Conservation (phyloP, 2,329 filamentous ascomycete genomes). For the Aspergillus sp. region DNA sequence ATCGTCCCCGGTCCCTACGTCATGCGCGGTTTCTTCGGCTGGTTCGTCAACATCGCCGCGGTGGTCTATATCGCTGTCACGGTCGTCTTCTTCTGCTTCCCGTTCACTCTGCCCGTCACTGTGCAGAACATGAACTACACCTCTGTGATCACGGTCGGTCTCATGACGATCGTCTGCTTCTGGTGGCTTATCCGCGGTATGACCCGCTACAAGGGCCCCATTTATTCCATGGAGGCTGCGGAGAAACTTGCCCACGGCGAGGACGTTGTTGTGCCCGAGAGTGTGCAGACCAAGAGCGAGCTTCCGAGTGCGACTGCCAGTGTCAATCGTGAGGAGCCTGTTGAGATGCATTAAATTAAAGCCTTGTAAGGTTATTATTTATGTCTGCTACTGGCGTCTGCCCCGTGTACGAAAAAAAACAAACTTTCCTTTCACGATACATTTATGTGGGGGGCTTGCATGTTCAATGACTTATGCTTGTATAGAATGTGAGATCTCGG, state of each 20-base stretch:
- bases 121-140: slow-evolving; percentile 53
- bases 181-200: slow-evolving; percentile 26
- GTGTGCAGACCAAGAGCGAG: background rate
- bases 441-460: too few relatives aligned
- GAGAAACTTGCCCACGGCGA: slow-evolving; percentile 45
- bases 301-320: too few relatives aligned
- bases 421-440: too few relatives aligned
- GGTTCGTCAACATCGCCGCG: slow-evolving; percentile 50
- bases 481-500: too few relatives aligned
- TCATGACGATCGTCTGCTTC: slow-evolving; percentile 26
- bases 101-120: background rate
- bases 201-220: slow-evolving; percentile 35
- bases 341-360: too few relatives aligned
- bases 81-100: slow-evolving; percentile 11
- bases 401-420: too few relatives aligned
- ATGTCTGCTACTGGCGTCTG: too few relatives aligned
- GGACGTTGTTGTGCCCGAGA: background rate
- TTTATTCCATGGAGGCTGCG: slow-evolving; percentile 52
- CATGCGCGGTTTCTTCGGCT: slow-evolving; percentile 43
- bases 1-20: slow-evolving; percentile 58
- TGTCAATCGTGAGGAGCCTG: too few relatives aligned
- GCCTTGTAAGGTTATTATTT: too few relatives aligned
- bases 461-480: too few relatives aligned
- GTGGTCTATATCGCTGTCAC: slow-evolving; percentile 42
- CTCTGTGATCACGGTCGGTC: slow-evolving; percentile 34